These are phyloP conservation scores for Penstemon eatonii DNA, from an alignment of 257 asterid species.

Conservation along the genomic window DNA sequence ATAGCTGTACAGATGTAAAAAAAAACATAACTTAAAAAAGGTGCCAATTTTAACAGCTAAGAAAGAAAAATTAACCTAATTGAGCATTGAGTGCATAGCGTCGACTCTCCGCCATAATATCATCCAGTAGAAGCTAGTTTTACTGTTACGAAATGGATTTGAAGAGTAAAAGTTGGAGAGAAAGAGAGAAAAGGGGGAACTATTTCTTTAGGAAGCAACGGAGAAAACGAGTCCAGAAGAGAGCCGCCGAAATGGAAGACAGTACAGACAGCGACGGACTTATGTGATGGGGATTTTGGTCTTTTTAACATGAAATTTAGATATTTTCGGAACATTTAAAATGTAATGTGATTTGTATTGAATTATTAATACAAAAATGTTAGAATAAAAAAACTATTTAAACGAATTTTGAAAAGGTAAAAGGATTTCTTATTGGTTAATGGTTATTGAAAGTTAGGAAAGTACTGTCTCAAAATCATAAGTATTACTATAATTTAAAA, in stretches of 20 bases:
- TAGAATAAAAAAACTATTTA: too few relatives aligned
- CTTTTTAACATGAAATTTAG: slow-evolving; percentile 16
- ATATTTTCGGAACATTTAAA: slow-evolving; percentile 14
- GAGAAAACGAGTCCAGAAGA: slow-evolving; percentile 33
- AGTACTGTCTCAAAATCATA: too few relatives aligned
- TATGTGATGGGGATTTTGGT: slow-evolving; percentile 24
- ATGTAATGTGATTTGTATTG: too few relatives aligned
- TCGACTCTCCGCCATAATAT: slow-evolving; percentile 47
- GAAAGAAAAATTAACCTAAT: slow-evolving; percentile 40
- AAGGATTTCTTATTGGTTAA: too few relatives aligned
- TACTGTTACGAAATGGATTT: slow-evolving; percentile 15
- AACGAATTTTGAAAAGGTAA: too few relatives aligned
- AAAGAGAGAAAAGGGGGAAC: slow-evolving; percentile 9
- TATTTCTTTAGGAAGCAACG: slow-evolving; percentile 34
- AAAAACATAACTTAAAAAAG: neutral
- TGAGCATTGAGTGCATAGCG: slow-evolving; percentile 58
- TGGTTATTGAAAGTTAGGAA: too few relatives aligned
- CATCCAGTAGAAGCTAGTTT: slow-evolving; percentile 19
- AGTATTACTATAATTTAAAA: too few relatives aligned
- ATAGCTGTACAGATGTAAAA: slow-evolving; percentile 2
- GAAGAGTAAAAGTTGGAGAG: slow-evolving; percentile 11
- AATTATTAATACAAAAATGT: too few relatives aligned
- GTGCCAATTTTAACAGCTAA: neutral
- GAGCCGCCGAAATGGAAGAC: slow-evolving; percentile 80
- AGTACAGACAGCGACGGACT: slow-evolving; percentile 31